Conservation (phyloP, 176 grass and related monocot species). For the Avena eriantha region DNA sequence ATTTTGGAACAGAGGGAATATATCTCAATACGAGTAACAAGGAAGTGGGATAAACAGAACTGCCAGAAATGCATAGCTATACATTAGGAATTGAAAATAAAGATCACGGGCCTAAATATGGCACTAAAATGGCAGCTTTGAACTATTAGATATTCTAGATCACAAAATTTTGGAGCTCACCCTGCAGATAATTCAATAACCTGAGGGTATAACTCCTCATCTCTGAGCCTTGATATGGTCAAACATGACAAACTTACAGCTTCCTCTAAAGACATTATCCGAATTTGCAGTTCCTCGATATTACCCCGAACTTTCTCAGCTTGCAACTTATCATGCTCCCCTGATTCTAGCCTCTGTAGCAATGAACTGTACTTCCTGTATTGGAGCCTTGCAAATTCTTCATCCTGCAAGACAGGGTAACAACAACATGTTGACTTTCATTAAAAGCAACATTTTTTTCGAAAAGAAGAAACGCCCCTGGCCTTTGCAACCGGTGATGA, state of each 20-base stretch:
- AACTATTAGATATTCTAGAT: slow-evolving; percentile 33
- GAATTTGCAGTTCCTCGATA: slow-evolving; percentile 76
- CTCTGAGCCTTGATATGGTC: slow-evolving; percentile 85
- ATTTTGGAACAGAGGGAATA: background rate
- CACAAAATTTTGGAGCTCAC: slow-evolving; percentile 57
- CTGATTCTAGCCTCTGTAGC: slow-evolving; percentile 78
- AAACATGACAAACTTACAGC: slow-evolving; percentile 70
- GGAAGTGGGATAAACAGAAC: background rate
- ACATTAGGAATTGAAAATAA: slow-evolving; percentile 34
- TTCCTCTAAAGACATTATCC: slow-evolving; percentile 86
- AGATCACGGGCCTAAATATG: slow-evolving; percentile 18
- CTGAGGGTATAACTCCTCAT: slow-evolving; percentile 94
- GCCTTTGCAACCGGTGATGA: too few species aligned
- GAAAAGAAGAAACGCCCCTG: too few species aligned
- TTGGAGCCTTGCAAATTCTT: slow-evolving; percentile 79
- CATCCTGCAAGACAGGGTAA: slow-evolving; percentile 60
- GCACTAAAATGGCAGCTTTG: slow-evolving; percentile 11
- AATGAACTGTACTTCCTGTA: slow-evolving; percentile 62
- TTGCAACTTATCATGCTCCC: slow-evolving; percentile 74
- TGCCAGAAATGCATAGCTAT: slow-evolving; percentile 11
- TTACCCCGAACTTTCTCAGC: slow-evolving; percentile 75
- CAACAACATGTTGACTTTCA: background rate
- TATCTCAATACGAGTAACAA: slow-evolving; percentile 4
- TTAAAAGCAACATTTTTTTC: too few species aligned
- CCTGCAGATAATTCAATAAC: slow-evolving; percentile 85